These are phyloP conservation scores for Fagopyrum homotropicum DNA, from an alignment of 148 eudicot species.

Conservation along the genomic window DNA sequence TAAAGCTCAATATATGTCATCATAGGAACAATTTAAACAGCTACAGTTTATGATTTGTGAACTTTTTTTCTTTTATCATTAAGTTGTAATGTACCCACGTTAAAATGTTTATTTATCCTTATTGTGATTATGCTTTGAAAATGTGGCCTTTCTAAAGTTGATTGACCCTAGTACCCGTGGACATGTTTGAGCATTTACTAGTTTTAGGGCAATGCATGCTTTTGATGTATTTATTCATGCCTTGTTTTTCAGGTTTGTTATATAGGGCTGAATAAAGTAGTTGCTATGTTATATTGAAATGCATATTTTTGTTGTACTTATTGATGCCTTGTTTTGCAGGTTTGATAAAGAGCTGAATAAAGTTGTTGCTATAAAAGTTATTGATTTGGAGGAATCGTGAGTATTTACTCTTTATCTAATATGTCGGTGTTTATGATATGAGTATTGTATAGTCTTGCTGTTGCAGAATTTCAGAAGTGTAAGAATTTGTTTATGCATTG, in stretches of 20 bases:
- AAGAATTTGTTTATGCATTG: background rate
- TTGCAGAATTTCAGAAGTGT: background rate
- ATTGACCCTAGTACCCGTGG: background rate
- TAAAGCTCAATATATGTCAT: no score
- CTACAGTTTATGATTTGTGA: background rate
- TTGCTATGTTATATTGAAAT: slow-evolving; percentile 39
- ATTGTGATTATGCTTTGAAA: background rate
- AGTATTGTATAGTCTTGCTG: background rate
- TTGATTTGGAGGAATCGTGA: slow-evolving; percentile 98
- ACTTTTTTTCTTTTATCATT: background rate
- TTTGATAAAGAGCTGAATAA: slow-evolving; percentile 85
- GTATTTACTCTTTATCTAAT: slow-evolving; percentile 21
- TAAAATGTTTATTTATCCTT: background rate
- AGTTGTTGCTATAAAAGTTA: slow-evolving; percentile 89
- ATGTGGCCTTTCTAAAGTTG: background rate
- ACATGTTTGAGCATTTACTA: slow-evolving; percentile 1
- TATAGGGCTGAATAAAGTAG: slow-evolving; percentile 81
- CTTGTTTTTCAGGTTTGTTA: slow-evolving; percentile 69
- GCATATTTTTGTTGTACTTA: background rate
- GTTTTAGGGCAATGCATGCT: background rate
- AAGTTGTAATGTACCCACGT: background rate
- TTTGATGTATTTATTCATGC: background rate
- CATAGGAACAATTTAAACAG: background rate
- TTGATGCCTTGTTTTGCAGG: slow-evolving; percentile 39
- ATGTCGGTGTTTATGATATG: background rate